phyloP scores from a whole-genome alignment of 352 stramenopile species.

The Phytophthora cryptogea region DNA sequence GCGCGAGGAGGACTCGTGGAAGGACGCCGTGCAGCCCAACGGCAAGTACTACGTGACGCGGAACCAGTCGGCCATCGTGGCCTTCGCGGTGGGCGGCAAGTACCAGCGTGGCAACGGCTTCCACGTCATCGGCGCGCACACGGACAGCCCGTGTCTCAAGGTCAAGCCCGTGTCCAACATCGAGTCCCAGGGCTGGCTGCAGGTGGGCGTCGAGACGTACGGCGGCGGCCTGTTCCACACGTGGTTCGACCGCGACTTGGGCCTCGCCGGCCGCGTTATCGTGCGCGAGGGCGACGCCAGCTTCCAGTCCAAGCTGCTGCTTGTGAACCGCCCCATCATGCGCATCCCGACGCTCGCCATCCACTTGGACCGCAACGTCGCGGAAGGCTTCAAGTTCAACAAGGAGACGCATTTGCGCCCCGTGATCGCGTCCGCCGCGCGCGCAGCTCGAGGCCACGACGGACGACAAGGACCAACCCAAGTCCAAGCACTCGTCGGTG shows the following conservation, averaged over 20 bases:
- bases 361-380: conserved; percentile 93
- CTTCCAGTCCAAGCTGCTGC: conserved; percentile 83
- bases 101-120: conserved; percentile 93
- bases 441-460: conserved; percentile 86
- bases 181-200: conserved; percentile 81
- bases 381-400: conserved; percentile 94
- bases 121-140: conserved; percentile 97
- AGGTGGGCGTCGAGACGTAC: conserved; percentile 86
- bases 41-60: conserved; percentile 98
- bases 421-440: conserved; percentile 86
- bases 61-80: conserved; percentile 96
- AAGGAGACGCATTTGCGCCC: conserved; percentile 97
- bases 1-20: conserved; percentile 83
- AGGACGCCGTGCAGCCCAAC: conserved; percentile 55
- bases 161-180: conserved; percentile 95
- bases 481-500: conserved; percentile 91
- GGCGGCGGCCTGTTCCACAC: conserved; percentile 97
- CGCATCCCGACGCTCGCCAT: conserved; percentile 98
- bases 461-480: conserved; percentile 54
- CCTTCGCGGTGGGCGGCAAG: conserved; percentile 94
- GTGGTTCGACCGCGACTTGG: conserved; percentile 98
- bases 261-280: conserved; percentile 92
- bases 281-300: conserved; percentile 80
- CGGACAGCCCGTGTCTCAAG: conserved; percentile 95
- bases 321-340: conserved; percentile 95